Evolutionary conservation across 805 yeast genomes (phyloP).

Genomic region (Starmerella stellata): DNA sequence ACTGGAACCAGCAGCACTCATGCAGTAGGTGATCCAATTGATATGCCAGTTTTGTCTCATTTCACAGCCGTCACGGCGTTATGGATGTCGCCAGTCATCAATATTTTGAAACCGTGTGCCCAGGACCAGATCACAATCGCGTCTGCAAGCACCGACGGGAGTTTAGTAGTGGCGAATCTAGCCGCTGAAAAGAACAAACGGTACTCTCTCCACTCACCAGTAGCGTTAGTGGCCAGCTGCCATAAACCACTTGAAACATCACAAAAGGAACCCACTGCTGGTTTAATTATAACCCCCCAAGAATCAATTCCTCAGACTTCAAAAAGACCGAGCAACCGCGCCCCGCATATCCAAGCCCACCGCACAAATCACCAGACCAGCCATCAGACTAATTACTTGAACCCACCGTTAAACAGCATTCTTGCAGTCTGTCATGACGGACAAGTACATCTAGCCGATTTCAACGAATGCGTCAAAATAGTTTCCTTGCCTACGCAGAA

Average conservation of each 20-base stretch:
- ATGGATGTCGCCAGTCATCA: constrained; percentile 16
- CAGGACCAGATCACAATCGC: constrained; percentile 6
- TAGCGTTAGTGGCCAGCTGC: too few species aligned
- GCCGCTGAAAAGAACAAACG: not conserved
- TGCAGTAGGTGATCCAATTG: constrained; percentile 14
- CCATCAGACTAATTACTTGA: too few species aligned
- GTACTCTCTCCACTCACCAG: not conserved
- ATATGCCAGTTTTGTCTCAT: constrained; percentile 14
- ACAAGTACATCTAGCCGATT: not conserved
- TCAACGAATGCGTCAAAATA: not conserved
- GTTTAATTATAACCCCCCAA: too few species aligned
- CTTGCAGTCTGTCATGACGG: not conserved
- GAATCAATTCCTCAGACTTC: too few species aligned
- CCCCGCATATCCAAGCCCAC: too few species aligned
- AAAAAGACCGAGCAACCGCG: too few species aligned
- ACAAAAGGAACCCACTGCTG: too few species aligned
- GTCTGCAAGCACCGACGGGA: constrained; percentile 12
- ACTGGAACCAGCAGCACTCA: constrained; percentile 11
- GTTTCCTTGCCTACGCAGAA: not conserved
- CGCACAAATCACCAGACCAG: too few species aligned
- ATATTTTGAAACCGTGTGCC: constrained; percentile 1
- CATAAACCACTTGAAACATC: too few species aligned
- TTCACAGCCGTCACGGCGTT: constrained; percentile 15
- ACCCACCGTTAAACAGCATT: too few species aligned
- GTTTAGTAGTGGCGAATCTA: constrained; percentile 3